A percentile compares a stretch with the other conserved stretches of the same genome.
These are phyloP conservation scores for Amanita phalloides DNA, from an alignment of 768 basidiomycete species.

Conservation along the genomic window DNA sequence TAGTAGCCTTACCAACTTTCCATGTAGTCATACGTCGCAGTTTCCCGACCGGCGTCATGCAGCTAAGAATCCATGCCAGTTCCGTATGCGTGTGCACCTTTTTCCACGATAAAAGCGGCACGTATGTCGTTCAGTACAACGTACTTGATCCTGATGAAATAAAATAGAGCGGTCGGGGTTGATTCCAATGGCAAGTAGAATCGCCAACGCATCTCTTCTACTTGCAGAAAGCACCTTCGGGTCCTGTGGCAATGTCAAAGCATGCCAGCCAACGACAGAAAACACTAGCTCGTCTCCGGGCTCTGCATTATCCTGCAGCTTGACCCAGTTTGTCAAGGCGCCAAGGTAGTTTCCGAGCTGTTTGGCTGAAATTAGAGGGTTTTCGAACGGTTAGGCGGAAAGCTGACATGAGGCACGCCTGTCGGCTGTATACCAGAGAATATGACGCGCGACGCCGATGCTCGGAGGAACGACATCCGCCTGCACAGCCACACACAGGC, in stretches of 20 bases:
- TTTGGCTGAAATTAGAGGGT: background rate
- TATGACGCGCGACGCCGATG: conserved; percentile 29
- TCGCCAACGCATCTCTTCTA: conserved; percentile 69
- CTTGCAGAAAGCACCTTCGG: conserved; percentile 51
- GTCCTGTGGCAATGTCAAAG: conserved; percentile 85
- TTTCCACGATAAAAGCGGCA: background rate
- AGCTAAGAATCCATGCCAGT: conserved; percentile 83
- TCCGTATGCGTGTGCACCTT: conserved; percentile 82
- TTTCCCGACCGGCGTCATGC: conserved; percentile 73
- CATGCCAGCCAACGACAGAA: conserved; percentile 91
- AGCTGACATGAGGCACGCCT: conserved; percentile 74
- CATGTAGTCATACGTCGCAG: conserved; percentile 91
- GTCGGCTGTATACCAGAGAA: conserved; percentile 95
- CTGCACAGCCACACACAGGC: conserved; percentile 14
- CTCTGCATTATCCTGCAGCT: conserved; percentile 51
- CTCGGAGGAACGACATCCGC: conserved; percentile 1
- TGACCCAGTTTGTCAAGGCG: conserved; percentile 83
- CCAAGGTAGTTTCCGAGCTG: conserved; percentile 94
- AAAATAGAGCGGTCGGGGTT: conserved; percentile 64
- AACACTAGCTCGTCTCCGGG: conserved; percentile 62
- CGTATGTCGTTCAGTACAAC: conserved; percentile 13
- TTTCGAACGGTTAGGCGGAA: background rate
- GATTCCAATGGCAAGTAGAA: conserved; percentile 76
- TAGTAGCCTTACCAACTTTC: conserved; percentile 49
- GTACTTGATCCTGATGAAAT: conserved; percentile 86